Evolutionary conservation across 2,329 filamentous ascomycete genomes (phyloP), one percentile per base, ranked within the genome.

Genomic region (Ophiostoma sp.): DNA sequence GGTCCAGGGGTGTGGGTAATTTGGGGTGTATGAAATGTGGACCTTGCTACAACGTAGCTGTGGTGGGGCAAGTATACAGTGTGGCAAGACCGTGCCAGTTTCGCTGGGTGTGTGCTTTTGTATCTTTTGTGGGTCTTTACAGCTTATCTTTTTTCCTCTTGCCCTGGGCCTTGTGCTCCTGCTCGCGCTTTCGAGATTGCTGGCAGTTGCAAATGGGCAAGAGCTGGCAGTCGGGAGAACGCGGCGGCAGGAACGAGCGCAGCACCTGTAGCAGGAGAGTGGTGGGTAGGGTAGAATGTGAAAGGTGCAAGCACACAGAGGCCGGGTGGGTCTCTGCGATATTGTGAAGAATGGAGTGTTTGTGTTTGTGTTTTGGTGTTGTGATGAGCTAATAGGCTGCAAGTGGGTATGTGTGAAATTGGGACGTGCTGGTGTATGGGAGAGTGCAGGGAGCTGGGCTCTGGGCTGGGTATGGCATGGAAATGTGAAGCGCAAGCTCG

Each of bases 391-490:
- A 72, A 71, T 69, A 69, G 70, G 67, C 69, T 36, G 65, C 9
- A 52, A 64, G 71, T 72, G 70, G 71, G 41, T 69, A 70, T 66
- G 14, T 27, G 68, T 38, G 67, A 71, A 70, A 70, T 72, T 72
- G 68, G 68, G 68, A 69, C 63, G 65, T 70, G 60, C 65, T 55
- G 49, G 49, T 38, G 36, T 64, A 64, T 69, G 65, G 64, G 41
- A 52, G 52, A 27, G 27, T 27, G 27, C 27, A 27, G 27, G 27
- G 2, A 27, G 27, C 27, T 2, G 27, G 1, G 27, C 27, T 27
- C 1, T 27, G 27, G 27, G 27, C 27, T 27, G 27, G 27, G 2
- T 27, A 27, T 27, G 27, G 27, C 27, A 27, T 27, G 27, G 27
- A 27, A 27, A 27, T 65, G 27, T 27, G 27, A 27, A 27, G 27